Conservation (phyloP, 1,284 basidiomycete genomes). For the Pisolithus thermaeus region DNA sequence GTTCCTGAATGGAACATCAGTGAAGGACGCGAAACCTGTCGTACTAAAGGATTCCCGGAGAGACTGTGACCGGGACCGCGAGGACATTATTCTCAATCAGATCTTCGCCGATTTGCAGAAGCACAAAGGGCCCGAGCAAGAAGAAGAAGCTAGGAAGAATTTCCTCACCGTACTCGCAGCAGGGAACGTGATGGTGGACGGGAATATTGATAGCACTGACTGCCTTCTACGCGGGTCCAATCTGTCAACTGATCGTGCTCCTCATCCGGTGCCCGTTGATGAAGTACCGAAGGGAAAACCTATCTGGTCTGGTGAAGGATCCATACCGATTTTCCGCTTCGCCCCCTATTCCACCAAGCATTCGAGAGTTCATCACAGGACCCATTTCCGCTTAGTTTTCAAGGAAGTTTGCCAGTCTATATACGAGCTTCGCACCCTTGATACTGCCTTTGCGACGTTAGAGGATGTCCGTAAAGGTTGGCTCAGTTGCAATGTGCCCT, state of each 20-base stretch:
- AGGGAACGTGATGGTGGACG: background rate
- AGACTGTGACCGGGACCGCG: background rate
- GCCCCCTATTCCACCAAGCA: background rate
- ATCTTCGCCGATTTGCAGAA: background rate
- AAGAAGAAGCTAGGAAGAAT: background rate
- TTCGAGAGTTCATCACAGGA: background rate
- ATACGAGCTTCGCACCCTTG: background rate
- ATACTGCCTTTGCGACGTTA: background rate
- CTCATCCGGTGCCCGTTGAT: background rate
- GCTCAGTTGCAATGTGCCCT: background rate
- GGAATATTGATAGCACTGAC: background rate
- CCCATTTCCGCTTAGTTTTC: background rate
- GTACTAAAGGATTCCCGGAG: conserved; percentile 1
- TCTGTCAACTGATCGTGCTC: background rate
- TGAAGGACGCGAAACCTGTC: background rate
- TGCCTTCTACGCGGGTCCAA: background rate
- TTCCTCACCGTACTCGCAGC: background rate
- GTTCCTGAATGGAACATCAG: background rate
- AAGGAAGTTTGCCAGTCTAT: background rate
- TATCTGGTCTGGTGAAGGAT: background rate
- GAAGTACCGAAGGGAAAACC: too few species aligned
- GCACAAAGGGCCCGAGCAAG: background rate
- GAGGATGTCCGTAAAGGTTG: background rate
- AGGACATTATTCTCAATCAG: background rate
- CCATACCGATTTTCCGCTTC: background rate